These are phyloP conservation scores for Trifolium fragiferum DNA, from an alignment of 306 rosid species.

Conservation along the genomic window DNA sequence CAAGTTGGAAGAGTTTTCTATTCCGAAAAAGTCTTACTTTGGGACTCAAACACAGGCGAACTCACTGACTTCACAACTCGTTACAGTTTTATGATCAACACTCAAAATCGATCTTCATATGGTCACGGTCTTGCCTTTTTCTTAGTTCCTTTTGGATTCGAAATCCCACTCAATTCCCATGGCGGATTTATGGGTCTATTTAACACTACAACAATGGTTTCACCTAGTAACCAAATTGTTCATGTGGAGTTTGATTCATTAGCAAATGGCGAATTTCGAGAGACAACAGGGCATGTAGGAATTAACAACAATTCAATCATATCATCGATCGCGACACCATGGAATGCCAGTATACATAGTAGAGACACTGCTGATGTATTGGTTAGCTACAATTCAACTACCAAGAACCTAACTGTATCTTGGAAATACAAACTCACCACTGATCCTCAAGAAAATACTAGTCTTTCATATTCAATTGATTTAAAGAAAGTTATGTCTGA, in stretches of 20 bases:
- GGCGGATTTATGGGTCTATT: conserved; percentile 45
- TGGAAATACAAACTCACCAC: conserved; percentile 41
- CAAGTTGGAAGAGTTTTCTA: conserved; percentile 49
- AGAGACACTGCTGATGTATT: conserved; percentile 36
- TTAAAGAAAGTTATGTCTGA: conserved; percentile 39
- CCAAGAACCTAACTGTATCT: conserved; percentile 42
- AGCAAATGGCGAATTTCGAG: conserved; percentile 29
- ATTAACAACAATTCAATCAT: conserved; percentile 39
- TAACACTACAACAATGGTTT: conserved; percentile 34
- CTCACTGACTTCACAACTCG: conserved; percentile 49
- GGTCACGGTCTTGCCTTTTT: conserved; percentile 48
- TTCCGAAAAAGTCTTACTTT: conserved; percentile 43
- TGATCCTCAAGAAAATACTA: conserved; percentile 26
- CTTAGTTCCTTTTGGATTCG: conserved; percentile 43
- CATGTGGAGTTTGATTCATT: conserved; percentile 47
- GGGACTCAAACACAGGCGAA: conserved; percentile 44
- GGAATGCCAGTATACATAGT: conserved; percentile 48
- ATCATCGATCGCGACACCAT: neutral
- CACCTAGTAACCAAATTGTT: conserved; percentile 38
- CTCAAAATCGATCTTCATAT: neutral
- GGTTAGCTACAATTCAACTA: conserved; percentile 44
- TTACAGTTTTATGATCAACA: conserved; percentile 43
- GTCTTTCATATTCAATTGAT: conserved; percentile 40
- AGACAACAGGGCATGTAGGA: conserved; percentile 43
- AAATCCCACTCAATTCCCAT: conserved; percentile 47